These are phyloP conservation scores for Trypanosoma theileri DNA, from an alignment of 208 protist species.

Conservation along the genomic window DNA sequence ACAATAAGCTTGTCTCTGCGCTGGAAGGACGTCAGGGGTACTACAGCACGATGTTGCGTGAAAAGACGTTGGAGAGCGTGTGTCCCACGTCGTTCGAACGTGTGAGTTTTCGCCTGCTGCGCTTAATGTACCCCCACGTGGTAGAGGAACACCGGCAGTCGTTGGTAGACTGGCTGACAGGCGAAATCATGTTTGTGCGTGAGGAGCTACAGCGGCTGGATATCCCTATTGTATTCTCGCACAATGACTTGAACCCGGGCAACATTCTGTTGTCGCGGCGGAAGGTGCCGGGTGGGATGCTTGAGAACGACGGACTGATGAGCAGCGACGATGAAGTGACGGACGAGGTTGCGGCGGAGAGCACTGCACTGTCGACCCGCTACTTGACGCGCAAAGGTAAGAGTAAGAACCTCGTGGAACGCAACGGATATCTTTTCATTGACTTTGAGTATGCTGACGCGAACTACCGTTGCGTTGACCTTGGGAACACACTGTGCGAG, in stretches of 20 bases:
- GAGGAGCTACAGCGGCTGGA: slow-evolving; percentile 33
- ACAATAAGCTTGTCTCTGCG: slow-evolving; percentile 15
- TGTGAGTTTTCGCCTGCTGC: slow-evolving; percentile 64
- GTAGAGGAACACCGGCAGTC: slow-evolving; percentile 35
- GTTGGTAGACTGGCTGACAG: slow-evolving; percentile 49
- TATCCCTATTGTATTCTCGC: slow-evolving; percentile 75
- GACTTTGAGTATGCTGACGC: slow-evolving; percentile 88
- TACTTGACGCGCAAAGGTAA: slow-evolving; percentile 65
- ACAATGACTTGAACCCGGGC: slow-evolving; percentile 84
- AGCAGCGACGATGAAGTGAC: slow-evolving; percentile 55
- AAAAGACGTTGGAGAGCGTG: slow-evolving; percentile 68
- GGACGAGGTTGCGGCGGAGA: slow-evolving; percentile 43
- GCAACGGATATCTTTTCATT: slow-evolving; percentile 73
- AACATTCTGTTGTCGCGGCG: slow-evolving; percentile 70
- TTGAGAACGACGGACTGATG: slow-evolving; percentile 17
- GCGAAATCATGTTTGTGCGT: slow-evolving; percentile 59
- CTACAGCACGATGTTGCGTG: slow-evolving; percentile 33
- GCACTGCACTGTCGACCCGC: slow-evolving; percentile 49
- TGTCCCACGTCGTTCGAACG: slow-evolving; percentile 83
- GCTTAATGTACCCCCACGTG: slow-evolving; percentile 55
- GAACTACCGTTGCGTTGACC: slow-evolving; percentile 83
- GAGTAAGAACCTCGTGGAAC: slow-evolving; percentile 72
- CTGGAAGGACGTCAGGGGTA: slow-evolving; percentile 37
- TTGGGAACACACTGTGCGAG: slow-evolving; percentile 86
- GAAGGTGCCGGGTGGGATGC: slow-evolving; percentile 1